Evolutionary conservation across 2,329 filamentous ascomycete species (phyloP).

Genomic region (Dactylonectria estremocensis): DNA sequence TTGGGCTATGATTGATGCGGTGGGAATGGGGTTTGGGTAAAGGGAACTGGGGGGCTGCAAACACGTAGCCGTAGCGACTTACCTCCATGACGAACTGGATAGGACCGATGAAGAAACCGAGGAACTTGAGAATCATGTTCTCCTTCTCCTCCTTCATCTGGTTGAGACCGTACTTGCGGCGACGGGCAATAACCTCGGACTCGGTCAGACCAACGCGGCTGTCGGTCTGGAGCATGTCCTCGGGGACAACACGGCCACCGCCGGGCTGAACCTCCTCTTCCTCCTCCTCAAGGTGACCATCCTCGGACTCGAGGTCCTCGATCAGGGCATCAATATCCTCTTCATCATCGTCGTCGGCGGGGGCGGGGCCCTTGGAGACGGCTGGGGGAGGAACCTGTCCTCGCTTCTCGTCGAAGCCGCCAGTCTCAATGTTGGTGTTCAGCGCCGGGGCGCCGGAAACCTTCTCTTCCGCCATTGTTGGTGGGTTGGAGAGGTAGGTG

Average conservation of each 20-base stretch:
- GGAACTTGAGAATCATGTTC: slow-evolving; percentile 87
- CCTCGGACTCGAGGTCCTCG: slow-evolving; percentile 87
- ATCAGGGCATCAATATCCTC: slow-evolving; percentile 91
- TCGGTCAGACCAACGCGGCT: slow-evolving; percentile 80
- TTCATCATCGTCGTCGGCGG: slow-evolving; percentile 76
- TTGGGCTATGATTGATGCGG: not conserved
- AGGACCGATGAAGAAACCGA: slow-evolving; percentile 86
- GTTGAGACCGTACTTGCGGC: slow-evolving; percentile 86
- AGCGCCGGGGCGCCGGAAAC: slow-evolving; percentile 69
- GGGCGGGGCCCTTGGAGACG: slow-evolving; percentile 58
- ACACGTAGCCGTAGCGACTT: slow-evolving; percentile 49
- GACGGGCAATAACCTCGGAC: slow-evolving; percentile 73
- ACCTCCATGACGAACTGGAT: slow-evolving; percentile 97
- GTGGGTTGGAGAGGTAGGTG: slow-evolving; percentile 31
- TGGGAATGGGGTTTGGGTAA: not conserved
- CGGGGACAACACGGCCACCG: slow-evolving; percentile 75
- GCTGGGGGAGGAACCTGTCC: slow-evolving; percentile 52
- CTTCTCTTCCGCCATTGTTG: slow-evolving; percentile 69
- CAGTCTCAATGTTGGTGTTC: slow-evolving; percentile 76
- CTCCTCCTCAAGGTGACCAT: slow-evolving; percentile 78
- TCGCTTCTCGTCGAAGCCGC: slow-evolving; percentile 76
- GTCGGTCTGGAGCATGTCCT: slow-evolving; percentile 85
- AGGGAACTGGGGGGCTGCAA: slow-evolving; percentile 4
- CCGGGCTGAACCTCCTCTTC: slow-evolving; percentile 63
- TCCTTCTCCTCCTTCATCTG: slow-evolving; percentile 94